Evolutionary conservation across 73 alveolate species (phyloP), one percentile per base, ranked within the genome.

Genomic region (Diophrys appendiculata): DNA sequence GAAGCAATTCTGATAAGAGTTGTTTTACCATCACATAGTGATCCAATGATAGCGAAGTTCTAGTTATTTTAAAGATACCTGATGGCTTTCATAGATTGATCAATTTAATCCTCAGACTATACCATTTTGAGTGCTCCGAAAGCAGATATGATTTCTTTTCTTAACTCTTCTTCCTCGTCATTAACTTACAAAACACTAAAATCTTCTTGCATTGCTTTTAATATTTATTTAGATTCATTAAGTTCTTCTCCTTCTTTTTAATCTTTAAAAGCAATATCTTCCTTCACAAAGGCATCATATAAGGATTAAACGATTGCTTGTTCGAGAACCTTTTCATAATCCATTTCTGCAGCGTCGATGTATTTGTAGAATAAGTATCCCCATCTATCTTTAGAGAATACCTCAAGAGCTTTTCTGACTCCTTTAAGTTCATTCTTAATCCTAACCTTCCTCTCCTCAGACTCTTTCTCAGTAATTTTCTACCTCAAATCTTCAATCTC

Each of bases 351-450:
- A 28, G 25, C 23, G 24, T 67, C 75, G 2, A 23, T n/a, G 3
- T 3, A 13, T 27, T 24, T 70, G 22, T 2, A 33, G 68, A 65
- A 70, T 25, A 26, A 33, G 35, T 1, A 27, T 3, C 34, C 23
- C 54, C 68, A 67, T 67, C 68, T 77, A 26, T 81, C 26, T 14
- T 1, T 33, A 8, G 43, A 73, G 34, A 67, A 67, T 28, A 33
- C 34, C 3, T 31, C 69, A 8, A 79, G 71, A 54, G 87, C 82
- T 43, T 78, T 77, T 29, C 30, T 72, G 1, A 86, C 26, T 0
- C 78, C 54, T 25, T 78, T 28, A 0, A 53, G 52, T 67, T 86
- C 93, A 29, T 69, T 78, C 5, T 26, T 1, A 0, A 33, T 8
- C 30, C 68, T 78, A 14, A 30, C 71, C 24, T 65, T 32, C 60